These are phyloP conservation scores for Fusarium goolgardi DNA, from an alignment of 2,329 filamentous ascomycete species.

Conservation along the genomic window DNA sequence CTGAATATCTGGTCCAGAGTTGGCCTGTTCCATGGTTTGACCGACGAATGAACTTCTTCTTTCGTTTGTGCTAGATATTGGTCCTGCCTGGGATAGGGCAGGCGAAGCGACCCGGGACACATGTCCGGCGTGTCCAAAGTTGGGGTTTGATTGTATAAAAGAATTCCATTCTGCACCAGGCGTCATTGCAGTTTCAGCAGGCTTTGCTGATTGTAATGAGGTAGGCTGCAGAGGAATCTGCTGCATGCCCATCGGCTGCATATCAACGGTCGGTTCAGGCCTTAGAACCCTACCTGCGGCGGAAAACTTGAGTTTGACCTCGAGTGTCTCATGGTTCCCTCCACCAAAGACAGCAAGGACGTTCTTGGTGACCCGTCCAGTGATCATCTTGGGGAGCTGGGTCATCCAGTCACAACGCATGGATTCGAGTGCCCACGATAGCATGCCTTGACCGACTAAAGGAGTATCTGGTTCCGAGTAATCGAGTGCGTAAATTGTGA, in stretches of 20 bases:
- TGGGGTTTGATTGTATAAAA: constrained; percentile 78
- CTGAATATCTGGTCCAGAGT: constrained; percentile 48
- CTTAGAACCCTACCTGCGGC: constrained; percentile 72
- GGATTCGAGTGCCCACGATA: constrained; percentile 80
- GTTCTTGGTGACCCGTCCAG: constrained; percentile 90
- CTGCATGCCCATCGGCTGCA: constrained; percentile 29
- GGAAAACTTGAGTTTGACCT: constrained; percentile 90
- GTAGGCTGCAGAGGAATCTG: constrained; percentile 2
- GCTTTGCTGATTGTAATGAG: constrained; percentile 27
- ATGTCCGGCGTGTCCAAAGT: constrained; percentile 56
- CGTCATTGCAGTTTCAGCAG: constrained; percentile 54
- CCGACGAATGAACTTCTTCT: constrained; percentile 47
- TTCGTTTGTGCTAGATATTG: constrained; percentile 28
- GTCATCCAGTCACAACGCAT: constrained; percentile 55
- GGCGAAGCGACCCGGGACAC: constrained; percentile 53
- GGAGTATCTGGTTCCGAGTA: constrained; percentile 96
- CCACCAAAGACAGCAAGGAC: constrained; percentile 84
- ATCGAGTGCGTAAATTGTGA: constrained; percentile 96
- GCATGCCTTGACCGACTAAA: constrained; percentile 93
- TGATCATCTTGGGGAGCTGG: constrained; percentile 78
- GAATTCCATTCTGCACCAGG: constrained; percentile 82
- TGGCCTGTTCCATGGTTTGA: constrained; percentile 32
- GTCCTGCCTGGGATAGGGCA: constrained; percentile 52
- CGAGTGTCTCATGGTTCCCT: constrained; percentile 86
- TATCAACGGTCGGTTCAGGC: constrained; percentile 44